Base-by-base conservation (phyloP, 192 early-diverging fungal genomes). In the Coemansia sp. region DNA sequence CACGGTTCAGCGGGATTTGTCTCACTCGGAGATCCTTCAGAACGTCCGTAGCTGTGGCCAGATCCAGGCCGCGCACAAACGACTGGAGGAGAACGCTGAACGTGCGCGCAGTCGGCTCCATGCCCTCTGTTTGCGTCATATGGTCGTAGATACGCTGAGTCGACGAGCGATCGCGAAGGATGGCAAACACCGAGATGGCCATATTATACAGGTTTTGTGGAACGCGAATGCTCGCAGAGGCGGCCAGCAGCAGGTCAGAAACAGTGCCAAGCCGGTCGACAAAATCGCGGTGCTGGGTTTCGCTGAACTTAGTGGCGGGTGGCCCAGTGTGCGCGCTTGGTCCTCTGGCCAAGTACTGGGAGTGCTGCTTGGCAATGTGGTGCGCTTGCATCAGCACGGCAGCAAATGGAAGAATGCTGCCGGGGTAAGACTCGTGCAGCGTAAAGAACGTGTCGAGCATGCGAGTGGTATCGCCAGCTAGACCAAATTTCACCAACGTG, bases 191-290 rank as follows among this genome's bases (percentile, higher is more conserved):
- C 0, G 73, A 65, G 12, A 81, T 81, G 19, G 73, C 78, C 42
- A 64, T 57, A 45, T 68, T 70, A 62, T 68, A 81, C 31, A 81
- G 38, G 35, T 71, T 67, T 38, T 65, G 71, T 25, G 71, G 77
- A 25, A 74, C 41, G 6, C 8, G 3, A 3, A 63, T 10, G 7
- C 15, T 14, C 2, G 9, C 24, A 20, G 60, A 57, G 2, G 22
- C 37, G 0, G 24, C 24, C 31, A 71, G 20, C 35, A 80, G 60
- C 6, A n/a, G 22, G 42, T 64, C 67, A 12, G 54, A 15, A 1
- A 51, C 45, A 2, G 10, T 6, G 29, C 40, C 35, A 42, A 74
- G 39, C 19, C 36, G 53, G 6, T 45, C 19, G 25, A 66, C 64
- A 51, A 65, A 64, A 15, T 25, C 38, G 0, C 19, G 46, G 25